Evolutionary conservation across 2,329 filamentous ascomycete species (phyloP), one percentile per base, ranked within the genome.

Genomic region (Cladorrhinum sp.): DNA sequence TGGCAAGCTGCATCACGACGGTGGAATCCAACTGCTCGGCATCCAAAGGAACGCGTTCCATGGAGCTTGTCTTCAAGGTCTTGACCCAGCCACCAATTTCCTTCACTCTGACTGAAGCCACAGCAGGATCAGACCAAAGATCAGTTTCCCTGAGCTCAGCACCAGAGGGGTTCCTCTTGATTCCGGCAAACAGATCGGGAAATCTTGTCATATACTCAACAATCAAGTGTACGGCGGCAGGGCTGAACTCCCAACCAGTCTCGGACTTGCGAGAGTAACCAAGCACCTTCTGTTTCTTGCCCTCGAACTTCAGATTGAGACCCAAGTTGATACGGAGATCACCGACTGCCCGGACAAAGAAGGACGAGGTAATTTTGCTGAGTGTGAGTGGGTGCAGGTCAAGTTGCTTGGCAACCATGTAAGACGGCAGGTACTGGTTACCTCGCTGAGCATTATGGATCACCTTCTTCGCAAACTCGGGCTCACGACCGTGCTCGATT

Each of bases 51-150:
- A 99, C 95, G 66, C 88, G 88, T 75, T 98, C 94, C 67, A 99
- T 96, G 67, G 88, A 90, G 82, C 92, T 96, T 0, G 91, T 90
- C 73, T 97, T 91, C 52, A 96, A 85, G 48, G 87, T 87, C 79
- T 98, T 99, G 55, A 99, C 82, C 94, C 94, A 99, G 33, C 88
- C 86, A 24, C 87, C 90, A 64, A 99, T 96, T 73, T 98, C 95
- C 78, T 96, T 96, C 72, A 99, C 89, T 72, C 91, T 91, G 53
- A 83, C 76, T 55, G 87, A 87, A 2, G 93, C 94, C 52, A 86
- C 80, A 7, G 87, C 85, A 20, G 86, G 82, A 61, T 87, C 82
- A 1, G 88, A 84, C 79, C 95, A 99, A 69, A 98, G 90, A 71
- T 96, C 91, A 0, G 87, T 92, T 56, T 96, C 93, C 51, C 84